Conservation (phyloP, 805 yeast species). For the Pichia paraexigua region DNA sequence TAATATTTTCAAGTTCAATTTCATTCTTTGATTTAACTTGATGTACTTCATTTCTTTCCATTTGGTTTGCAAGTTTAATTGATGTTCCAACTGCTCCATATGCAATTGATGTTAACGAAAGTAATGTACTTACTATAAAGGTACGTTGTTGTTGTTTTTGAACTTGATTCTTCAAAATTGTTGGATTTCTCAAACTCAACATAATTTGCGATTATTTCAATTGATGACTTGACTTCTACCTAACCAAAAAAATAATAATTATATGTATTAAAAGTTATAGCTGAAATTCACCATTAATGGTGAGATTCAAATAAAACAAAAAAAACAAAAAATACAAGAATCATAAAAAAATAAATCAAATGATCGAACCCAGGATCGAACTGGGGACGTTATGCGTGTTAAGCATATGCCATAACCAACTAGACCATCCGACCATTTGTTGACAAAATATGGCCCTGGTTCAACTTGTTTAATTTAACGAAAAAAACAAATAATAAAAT, state of each 20-base stretch:
- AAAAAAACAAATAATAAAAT: no score
- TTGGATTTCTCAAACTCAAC: neutral
- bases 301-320: neutral
- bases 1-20: constrained; percentile 18
- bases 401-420: constrained; percentile 99
- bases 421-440: constrained; percentile 87
- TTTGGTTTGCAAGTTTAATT: constrained; percentile 49
- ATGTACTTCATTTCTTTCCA: constrained; percentile 45
- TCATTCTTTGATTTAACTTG: constrained; percentile 25
- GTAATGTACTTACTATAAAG: constrained; percentile 10
- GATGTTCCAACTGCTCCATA: constrained; percentile 28
- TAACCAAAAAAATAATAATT: neutral
- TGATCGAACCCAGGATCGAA: constrained; percentile 99
- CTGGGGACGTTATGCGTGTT: constrained; percentile 99
- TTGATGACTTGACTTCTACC: neutral
- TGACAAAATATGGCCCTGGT: neutral
- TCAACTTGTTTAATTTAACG: no score
- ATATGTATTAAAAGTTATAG: neutral
- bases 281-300: neutral
- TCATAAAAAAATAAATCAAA: constrained; percentile 25
- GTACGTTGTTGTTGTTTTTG: constrained; percentile 1
- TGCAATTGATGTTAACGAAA: constrained; percentile 12
- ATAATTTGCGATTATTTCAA: neutral
- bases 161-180: neutral
- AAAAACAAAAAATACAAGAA: neutral